Base-by-base conservation (phyloP, 176 grass and related monocot species). In the Canna indica region DNA sequence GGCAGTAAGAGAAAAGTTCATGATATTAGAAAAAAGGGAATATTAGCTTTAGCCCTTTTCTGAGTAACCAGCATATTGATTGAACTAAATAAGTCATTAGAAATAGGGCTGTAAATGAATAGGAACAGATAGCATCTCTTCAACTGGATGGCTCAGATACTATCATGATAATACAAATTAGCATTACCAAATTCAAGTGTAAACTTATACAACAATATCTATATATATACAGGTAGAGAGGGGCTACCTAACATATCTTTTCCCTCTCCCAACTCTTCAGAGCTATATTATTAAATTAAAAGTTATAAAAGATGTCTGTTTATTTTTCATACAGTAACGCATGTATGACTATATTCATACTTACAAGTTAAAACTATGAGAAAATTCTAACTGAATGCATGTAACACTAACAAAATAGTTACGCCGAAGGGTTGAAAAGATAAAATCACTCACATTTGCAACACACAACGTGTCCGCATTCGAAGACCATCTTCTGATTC, bases 401-500 rank as follows among this genome's bases (percentile, higher is more conserved):
- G 54, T 69, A 45, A 31, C 81, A 70, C 27, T 8, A 32, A 67
- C 4, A 4, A 7, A 44, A 38, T 28, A 15, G 41, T 28, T 38
- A 39, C 71, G 15, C 47, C 18, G 66, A 74, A 35, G 38, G 70
- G 57, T 74, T 75, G 44, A 73, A 76, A 77, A 81, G 50, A 78
- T 38, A 74, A 57, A 73, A 67, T 31, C 78, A 84, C 93, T 87
- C 47, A 96, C 93, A 96, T 75, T 91, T 96, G 86, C 93, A 96
- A 77, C 93, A 96, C 50, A 96, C 47, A 22, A 78, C 88, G 84
- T 96, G 93, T 44, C 93, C 88, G 71, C 93, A 96, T 41, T 90
- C 88, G 79, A 96, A 96, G 47, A 91, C 83, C 88, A 91, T 96
- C 78, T 96, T 96, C 41, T 84, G 83, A 63, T 90, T 77, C 54